Evolutionary conservation across 2,329 filamentous ascomycete species (phyloP).

Genomic region (Lecanosticta acicola): DNA sequence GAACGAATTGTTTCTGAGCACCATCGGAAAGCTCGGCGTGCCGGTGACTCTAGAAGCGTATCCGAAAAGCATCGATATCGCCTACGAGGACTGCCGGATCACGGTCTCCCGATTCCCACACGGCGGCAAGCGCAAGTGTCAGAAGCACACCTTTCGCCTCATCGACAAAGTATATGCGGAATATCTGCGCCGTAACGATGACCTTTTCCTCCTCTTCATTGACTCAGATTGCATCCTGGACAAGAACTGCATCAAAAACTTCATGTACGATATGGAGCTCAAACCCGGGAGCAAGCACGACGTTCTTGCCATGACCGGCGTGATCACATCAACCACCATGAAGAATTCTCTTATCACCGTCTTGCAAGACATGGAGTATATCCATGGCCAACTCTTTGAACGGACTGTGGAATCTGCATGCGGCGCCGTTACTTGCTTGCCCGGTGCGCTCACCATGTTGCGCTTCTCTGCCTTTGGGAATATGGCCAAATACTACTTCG

Average conservation of each 20-base stretch:
- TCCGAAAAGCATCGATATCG: conserved; percentile 84
- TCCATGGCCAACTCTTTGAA: conserved; percentile 94
- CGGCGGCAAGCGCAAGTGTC: conserved; percentile 87
- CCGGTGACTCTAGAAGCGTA: conserved; percentile 70
- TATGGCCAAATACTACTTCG: conserved; percentile 98
- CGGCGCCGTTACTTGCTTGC: conserved; percentile 88
- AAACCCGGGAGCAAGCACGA: conserved; percentile 86
- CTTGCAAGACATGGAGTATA: conserved; percentile 96
- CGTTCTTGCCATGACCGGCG: conserved; percentile 95
- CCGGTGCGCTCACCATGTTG: conserved; percentile 89
- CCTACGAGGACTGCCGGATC: conserved; percentile 74
- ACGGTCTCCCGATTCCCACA: conserved; percentile 90
- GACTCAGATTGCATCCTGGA: conserved; percentile 96
- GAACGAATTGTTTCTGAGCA: conserved; percentile 82
- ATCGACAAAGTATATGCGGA: conserved; percentile 88
- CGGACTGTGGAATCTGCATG: conserved; percentile 91
- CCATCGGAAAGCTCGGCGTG: conserved; percentile 78
- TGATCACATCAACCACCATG: conserved; percentile 89
- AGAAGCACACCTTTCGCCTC: conserved; percentile 86
- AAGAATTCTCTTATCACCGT: conserved; percentile 86
- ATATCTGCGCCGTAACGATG: conserved; percentile 81
- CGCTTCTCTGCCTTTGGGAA: conserved; percentile 92
- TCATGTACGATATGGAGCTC: conserved; percentile 97
- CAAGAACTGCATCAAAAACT: conserved; percentile 87
- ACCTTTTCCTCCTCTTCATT: conserved; percentile 93